Evolutionary conservation across 164 flowering plant genomes (phyloP).

Genomic region (Macadamia integrifolia): DNA sequence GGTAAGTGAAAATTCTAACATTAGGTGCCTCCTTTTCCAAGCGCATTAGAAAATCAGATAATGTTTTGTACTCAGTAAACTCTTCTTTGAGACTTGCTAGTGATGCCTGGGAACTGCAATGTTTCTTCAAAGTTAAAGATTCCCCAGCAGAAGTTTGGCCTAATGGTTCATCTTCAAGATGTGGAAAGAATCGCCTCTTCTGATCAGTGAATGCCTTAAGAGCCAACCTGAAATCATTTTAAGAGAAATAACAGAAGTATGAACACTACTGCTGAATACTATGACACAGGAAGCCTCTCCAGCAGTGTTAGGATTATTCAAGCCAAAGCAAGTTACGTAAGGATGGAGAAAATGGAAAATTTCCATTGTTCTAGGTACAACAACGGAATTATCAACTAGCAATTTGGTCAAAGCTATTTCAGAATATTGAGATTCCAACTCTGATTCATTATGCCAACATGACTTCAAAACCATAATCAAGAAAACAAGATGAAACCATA

Average conservation of each 20-base stretch:
- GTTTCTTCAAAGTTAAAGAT: conserved; percentile 47
- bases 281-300: no score
- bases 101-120: conserved; percentile 29
- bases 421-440: no score
- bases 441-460: no score
- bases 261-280: no score
- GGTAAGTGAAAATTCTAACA: conserved; percentile 56
- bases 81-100: conserved; percentile 35
- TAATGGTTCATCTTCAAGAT: conserved; percentile 51
- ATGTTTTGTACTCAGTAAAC: conserved; percentile 39
- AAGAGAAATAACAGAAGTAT: not conserved
- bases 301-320: no score
- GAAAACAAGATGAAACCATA: no score
- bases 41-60: conserved; percentile 42
- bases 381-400: no score
- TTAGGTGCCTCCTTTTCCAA: conserved; percentile 59
- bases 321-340: no score
- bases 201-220: conserved; percentile 94
- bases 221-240: conserved; percentile 57
- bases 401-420: no score
- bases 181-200: conserved; percentile 83
- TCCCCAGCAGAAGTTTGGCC: conserved; percentile 27
- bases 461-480: no score
- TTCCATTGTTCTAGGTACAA: no score
- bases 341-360: no score